Base-by-base conservation (phyloP, 108 stramenopile genomes). In the Skeletonema marinoi region DNA sequence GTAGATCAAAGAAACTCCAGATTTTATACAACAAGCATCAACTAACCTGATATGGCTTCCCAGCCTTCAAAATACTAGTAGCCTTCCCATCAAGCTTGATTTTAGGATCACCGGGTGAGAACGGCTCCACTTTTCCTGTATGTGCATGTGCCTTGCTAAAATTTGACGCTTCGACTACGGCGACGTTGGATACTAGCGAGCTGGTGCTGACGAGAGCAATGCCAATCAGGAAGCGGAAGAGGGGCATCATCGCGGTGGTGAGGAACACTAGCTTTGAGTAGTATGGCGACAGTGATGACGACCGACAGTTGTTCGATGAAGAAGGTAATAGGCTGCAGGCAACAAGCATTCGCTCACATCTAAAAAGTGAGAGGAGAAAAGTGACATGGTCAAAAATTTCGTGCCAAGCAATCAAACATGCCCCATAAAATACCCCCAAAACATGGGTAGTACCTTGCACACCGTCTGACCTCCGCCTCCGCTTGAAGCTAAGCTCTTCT, bases 21-120 rank as follows among this genome's bases (percentile, higher is more conserved):
- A 64, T 71, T 46, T 46, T 46, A 16, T 16, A 14, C 44, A 46
- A 13, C 42, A 44, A 1, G 3, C 42, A 46, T n/a, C 31, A 65
- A 67, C 77, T 32, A 42, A 82, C 82, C 81, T 78, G 70, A 80
- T 86, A 88, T 21, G 87, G 87, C 66, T 83, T 86, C 16, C 85
- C 87, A 36, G 78, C 44, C 31, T 66, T 82, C 46, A 88, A 69
- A 61, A 88, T 78, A 31, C 65, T 62, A 51, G 78, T 59, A 14
- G 84, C 87, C 71, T 79, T 78, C 14, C 70, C 73, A 62, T 88
- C 78, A 32, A 88, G 70, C 41, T 85, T 74, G 41, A 88, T 64
- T 66, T 88, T 88, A 21, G 87, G 87, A 83, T 88, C 87, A 11
- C 87, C 87, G 0, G 87, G 78, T 78, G 73, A 38, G 67, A 88